A percentile compares a stretch with the other conserved stretches of the same genome.
Evolutionary conservation across 2,329 filamentous ascomycete genomes (phyloP).

Genomic region (Alternaria tenuissima): DNA sequence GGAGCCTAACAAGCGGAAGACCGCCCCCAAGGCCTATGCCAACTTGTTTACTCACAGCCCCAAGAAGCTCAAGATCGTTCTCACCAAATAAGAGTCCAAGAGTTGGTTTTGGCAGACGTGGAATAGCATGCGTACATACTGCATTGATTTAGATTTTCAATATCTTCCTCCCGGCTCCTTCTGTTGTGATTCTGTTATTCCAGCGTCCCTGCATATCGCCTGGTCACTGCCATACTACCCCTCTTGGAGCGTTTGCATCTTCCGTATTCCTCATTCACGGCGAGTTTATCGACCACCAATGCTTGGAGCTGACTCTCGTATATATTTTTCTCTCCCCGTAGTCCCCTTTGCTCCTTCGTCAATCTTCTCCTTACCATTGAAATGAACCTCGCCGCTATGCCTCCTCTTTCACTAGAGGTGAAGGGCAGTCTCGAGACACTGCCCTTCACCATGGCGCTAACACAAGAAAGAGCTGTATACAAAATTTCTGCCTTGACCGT

Average conservation of each 20-base stretch:
- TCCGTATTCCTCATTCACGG: background rate
- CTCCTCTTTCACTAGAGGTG: background rate
- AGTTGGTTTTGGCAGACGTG: slow-evolving; percentile 1
- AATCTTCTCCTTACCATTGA: background rate
- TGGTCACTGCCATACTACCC: background rate
- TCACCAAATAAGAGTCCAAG: slow-evolving; percentile 74
- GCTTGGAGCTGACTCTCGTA: background rate
- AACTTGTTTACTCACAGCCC: slow-evolving; percentile 85
- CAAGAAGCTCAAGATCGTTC: slow-evolving; percentile 83
- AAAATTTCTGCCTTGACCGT: background rate
- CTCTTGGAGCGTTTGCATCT: background rate
- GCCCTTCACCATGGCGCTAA: slow-evolving; percentile 2
- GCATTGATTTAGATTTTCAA: slow-evolving; percentile 18
- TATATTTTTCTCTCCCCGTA: background rate
- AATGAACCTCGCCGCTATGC: background rate
- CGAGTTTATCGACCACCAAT: background rate
- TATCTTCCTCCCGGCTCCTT: background rate
- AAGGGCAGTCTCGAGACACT: background rate
- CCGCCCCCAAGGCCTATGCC: slow-evolving; percentile 92
- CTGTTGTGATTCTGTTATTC: background rate
- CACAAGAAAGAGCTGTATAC: background rate
- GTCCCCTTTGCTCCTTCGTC: background rate
- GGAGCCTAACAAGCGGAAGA: slow-evolving; percentile 88
- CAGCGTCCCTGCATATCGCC: background rate
- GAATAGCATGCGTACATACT: slow-evolving; percentile 41